Evolutionary conservation across 2,329 filamentous ascomycete genomes (phyloP), one percentile per base, ranked within the genome.

Genomic region (Cadophora sp.): DNA sequence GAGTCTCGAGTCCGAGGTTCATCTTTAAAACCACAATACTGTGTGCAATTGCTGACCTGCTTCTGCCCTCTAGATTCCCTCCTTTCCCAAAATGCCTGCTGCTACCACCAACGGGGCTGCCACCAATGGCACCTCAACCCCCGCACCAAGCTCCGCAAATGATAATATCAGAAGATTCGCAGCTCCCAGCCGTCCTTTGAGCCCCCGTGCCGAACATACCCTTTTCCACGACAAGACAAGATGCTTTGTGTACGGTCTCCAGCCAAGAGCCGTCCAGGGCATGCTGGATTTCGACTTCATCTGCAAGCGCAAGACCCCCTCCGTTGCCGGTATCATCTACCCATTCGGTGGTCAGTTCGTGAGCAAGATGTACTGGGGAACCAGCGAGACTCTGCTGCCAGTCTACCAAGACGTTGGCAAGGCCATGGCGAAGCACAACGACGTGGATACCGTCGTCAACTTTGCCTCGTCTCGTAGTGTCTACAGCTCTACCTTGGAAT

Each of bases 281-380:
- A 94, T 94, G 91, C 92, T 99, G 80, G 96, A 99, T 83, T 99
- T 99, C 82, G 96, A 99, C 87, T 99, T 98, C 88, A 99, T 99
- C 85, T 99, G 96, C 94, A 98, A 98, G 90, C 93, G 96, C 78
- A 88, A 90, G 80, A 96, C 92, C 68, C 96, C 96, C 72, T 99
- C 96, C 67, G 96, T 99, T 67, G 96, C 96, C 74, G 96, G 94
- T 80, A 98, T 99, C 84, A 98, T 99, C 87, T 99, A 99, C 87
- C 97, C 96, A 76, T 99, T 99, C 79, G 96, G 96, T 81, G 96
- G 96, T 75, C 96, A 99, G 84, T 99, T 99, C 89, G 96, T 99
- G 80, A 97, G 94, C 90, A 99, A 99, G 91, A 98, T 99, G 96
- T 99, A 99, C 92, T 99, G 96, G 96, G 96, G 96, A 79, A 99